Evolutionary conservation across 495 filamentous ascomycete genomes (phyloP), one percentile per base, ranked within the genome.

Genomic region (Penicillium paradoxum): DNA sequence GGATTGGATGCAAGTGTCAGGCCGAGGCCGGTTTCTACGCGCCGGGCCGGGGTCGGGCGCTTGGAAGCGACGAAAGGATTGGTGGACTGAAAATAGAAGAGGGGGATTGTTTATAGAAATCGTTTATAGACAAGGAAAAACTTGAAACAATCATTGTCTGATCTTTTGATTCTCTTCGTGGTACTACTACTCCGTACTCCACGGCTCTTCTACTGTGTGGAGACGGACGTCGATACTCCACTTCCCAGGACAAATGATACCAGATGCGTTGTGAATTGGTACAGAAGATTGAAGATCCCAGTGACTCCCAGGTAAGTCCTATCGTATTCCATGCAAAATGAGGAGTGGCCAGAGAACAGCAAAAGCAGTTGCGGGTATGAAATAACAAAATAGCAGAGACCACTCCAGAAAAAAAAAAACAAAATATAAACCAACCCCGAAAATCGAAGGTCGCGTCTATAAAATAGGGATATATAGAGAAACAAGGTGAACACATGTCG

Each of bases 321-420:
- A 27, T 45, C 43, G 11, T 45, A 21, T 45, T 15, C 33, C 33
- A 38, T 49, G 33, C n/a, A 27, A 10, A 37, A 19, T 18, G 21
- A 13, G 21, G 17, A 48, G 32, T 30, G 25, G 27, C 22, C 21
- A 48, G 21, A 17, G 14, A 38, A 36, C 29, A 56, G 14, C 10
- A 47, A 45, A 57, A 51, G 55, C 53, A 48, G 57, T 51, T 56
- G 60, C 55, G 57, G 63, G 62, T 65, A 65, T 65, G 63, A 63
- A 27, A 57, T 46, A 27, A 56, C 38, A 54, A 39, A 55, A 22
- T 40, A 30, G 25, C 15, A 18, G 30, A 38, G 55, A 40, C 47
- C 55, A 62, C 56, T 49, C 56, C 6, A 45, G 46, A 53, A 53
- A 10, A 36, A 34, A 41, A 27, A 13, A 33, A 45, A 51, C 29